Percentiles rank a stretch among this genome's conserved stretches.
phyloP scores from a whole-genome alignment of 768 basidiomycete genomes.

The Panellus pusillus region DNA sequence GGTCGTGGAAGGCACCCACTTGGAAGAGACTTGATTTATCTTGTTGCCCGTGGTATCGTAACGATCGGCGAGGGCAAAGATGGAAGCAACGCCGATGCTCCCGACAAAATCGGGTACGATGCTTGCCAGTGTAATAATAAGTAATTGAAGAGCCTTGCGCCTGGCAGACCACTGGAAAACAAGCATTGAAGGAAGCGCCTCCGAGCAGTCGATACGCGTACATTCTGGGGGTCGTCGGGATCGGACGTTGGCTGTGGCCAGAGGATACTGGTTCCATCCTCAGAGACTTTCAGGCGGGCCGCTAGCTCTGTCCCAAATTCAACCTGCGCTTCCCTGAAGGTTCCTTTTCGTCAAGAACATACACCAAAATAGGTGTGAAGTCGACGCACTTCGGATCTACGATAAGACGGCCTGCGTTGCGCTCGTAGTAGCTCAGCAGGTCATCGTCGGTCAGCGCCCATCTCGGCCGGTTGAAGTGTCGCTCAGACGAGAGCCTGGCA shows the following conservation, averaged over 20 bases:
- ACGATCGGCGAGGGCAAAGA: conserved; percentile 59
- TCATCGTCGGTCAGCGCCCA: conserved; percentile 8
- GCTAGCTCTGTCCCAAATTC: conserved; percentile 62
- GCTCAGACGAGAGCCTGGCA: conserved; percentile 4
- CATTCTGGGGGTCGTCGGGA: conserved; percentile 65
- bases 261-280: conserved; percentile 58
- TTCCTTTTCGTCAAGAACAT: not conserved
- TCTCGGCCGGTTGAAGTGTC: conserved; percentile 3
- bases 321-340: conserved; percentile 54
- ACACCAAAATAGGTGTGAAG: not conserved
- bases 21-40: conserved; percentile 66
- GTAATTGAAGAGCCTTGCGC: conserved; percentile 55
- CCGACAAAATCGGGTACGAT: conserved; percentile 70
- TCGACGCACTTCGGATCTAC: conserved; percentile 19
- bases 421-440: conserved; percentile 19
- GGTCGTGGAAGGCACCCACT: conserved; percentile 29
- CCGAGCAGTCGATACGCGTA: conserved; percentile 22
- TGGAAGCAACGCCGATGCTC: conserved; percentile 61
- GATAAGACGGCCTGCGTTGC: conserved; percentile 21
- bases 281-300: conserved; percentile 53
- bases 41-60: conserved; percentile 54
- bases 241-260: conserved; percentile 72
- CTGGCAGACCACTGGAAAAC: conserved; percentile 44
- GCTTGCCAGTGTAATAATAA: conserved; percentile 63
- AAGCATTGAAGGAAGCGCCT: not conserved